phyloP scores from a whole-genome alignment of 2,329 filamentous ascomycete genomes.

The Pseudocercospora ulei region DNA sequence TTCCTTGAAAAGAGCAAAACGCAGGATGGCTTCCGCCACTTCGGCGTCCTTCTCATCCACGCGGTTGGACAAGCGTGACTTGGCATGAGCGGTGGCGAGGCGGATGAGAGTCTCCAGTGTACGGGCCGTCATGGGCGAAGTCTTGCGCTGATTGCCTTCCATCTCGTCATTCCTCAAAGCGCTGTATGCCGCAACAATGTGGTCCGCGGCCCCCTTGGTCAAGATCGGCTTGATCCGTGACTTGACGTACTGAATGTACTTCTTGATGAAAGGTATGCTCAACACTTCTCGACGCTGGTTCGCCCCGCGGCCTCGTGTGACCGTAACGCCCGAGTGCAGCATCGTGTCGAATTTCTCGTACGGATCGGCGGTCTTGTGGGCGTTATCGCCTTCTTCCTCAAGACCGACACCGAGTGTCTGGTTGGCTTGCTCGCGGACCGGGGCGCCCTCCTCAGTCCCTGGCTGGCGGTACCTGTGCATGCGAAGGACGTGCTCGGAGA shows the following conservation, averaged over 20 bases:
- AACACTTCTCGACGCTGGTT: constrained; percentile 75
- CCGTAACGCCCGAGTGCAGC: constrained; percentile 81
- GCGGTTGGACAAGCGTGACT: constrained; percentile 73
- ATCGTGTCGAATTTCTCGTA: constrained; percentile 95
- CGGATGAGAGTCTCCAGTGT: constrained; percentile 97
- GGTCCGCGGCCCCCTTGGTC: constrained; percentile 82
- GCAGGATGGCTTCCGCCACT: constrained; percentile 77
- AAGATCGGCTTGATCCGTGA: constrained; percentile 78
- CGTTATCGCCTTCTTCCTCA: constrained; percentile 58
- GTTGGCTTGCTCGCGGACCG: constrained; percentile 75
- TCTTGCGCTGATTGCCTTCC: constrained; percentile 84
- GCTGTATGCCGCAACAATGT: constrained; percentile 84
- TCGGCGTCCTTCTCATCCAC: constrained; percentile 84
- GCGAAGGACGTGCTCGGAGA: constrained; percentile 91
- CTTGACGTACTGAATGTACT: constrained; percentile 98
- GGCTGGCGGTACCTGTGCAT: constrained; percentile 95
- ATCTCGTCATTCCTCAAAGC: constrained; percentile 91
- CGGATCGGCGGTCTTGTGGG: constrained; percentile 72
- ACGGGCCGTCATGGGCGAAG: constrained; percentile 90
- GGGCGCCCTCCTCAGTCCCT: constrained; percentile 85
- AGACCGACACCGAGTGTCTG: constrained; percentile 82
- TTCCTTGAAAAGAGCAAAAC: constrained; percentile 96
- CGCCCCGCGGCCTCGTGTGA: constrained; percentile 62
- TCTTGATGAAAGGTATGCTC: constrained; percentile 97
- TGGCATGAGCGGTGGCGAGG: constrained; percentile 90